A percentile compares a stretch with the other conserved stretches of the same genome.
Conservation (phyloP, 257 asterid genomes). For the Vinca minor region DNA sequence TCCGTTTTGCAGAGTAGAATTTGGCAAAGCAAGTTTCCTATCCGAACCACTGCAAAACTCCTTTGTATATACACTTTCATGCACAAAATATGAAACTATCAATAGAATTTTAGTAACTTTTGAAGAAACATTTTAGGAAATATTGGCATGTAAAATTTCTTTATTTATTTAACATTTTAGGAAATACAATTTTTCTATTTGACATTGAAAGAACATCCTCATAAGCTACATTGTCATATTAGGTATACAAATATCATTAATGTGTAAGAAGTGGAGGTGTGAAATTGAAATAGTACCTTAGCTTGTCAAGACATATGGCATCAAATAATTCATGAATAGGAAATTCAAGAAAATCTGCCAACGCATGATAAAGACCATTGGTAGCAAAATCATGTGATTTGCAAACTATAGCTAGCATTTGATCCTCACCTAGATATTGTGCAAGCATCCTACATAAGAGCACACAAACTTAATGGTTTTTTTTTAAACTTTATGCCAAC, state of each 20-base stretch:
- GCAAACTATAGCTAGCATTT: slow-evolving; percentile 64
- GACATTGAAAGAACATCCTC: no score
- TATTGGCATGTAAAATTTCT: background rate
- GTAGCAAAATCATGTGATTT: slow-evolving; percentile 29
- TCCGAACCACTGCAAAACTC: slow-evolving; percentile 21
- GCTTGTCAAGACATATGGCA: slow-evolving; percentile 42
- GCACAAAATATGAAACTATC: background rate
- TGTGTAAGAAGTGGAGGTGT: no score
- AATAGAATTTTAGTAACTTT: background rate
- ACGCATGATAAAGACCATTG: slow-evolving; percentile 20
- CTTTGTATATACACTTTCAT: slow-evolving; percentile 28
- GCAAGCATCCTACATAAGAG: slow-evolving; percentile 36
- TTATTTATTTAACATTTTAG: no score
- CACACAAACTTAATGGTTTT: background rate
- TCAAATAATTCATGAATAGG: slow-evolving; percentile 25
- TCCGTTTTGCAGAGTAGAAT: slow-evolving; percentile 39
- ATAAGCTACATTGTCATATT: no score
- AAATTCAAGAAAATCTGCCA: slow-evolving; percentile 27
- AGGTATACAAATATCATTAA: background rate
- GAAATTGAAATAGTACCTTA: slow-evolving; percentile 32
- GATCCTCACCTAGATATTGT: slow-evolving; percentile 50
- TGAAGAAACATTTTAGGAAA: background rate
- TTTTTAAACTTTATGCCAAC: no score
- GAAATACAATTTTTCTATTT: no score
- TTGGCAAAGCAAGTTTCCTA: slow-evolving; percentile 26